These are phyloP conservation scores for Dictyostelium firmibasis DNA, from an alignment of 78 protist species.

Conservation along the genomic window DNA sequence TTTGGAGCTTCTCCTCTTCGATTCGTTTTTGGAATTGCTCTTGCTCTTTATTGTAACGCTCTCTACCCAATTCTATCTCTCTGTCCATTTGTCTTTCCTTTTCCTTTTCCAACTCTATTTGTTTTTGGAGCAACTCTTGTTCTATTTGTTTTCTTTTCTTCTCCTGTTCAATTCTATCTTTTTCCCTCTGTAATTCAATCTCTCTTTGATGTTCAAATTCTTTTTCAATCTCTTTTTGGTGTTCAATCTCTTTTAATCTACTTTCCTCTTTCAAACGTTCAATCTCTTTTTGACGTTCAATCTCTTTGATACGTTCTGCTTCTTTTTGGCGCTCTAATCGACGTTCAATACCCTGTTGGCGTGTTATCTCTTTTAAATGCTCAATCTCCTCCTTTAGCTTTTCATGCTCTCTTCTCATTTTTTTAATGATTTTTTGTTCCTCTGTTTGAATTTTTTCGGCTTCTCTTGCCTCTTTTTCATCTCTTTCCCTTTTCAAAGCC, in stretches of 20 bases:
- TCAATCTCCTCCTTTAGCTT: neutral
- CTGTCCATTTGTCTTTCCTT: neutral
- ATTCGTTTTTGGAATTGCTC: neutral
- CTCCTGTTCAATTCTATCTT: neutral
- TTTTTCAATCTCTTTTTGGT: neutral
- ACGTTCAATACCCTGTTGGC: neutral
- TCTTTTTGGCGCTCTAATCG: neutral
- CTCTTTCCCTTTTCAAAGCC: neutral
- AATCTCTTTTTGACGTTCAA: neutral
- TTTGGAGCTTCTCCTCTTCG: neutral
- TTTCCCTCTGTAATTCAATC: neutral
- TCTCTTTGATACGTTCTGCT: neutral
- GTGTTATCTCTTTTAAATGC: neutral
- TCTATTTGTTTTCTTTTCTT: neutral
- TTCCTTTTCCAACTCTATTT: neutral
- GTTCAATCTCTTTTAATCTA: neutral
- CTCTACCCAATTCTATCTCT: neutral
- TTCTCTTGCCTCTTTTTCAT: neutral
- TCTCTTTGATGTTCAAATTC: neutral
- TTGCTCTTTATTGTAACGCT: neutral
- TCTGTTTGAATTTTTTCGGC: neutral
- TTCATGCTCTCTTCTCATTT: neutral
- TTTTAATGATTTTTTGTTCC: neutral
- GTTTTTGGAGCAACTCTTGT: neutral
- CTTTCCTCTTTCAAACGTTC: neutral